Conservation (phyloP, 2,329 filamentous ascomycete genomes). For the Aspergillus piperis region DNA sequence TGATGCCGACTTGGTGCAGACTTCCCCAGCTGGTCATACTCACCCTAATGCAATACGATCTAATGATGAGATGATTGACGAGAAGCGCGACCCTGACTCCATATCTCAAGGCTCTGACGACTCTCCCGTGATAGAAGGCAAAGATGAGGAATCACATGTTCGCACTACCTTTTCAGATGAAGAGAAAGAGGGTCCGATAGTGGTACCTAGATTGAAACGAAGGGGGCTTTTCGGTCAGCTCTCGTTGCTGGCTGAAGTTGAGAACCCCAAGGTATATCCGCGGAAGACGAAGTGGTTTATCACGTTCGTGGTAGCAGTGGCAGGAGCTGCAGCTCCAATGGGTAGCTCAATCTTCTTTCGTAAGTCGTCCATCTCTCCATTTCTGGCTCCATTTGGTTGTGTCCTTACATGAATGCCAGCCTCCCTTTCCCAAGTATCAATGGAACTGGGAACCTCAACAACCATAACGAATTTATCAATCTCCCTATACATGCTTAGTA, state of each 20-base stretch:
- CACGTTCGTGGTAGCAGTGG: conserved; percentile 74
- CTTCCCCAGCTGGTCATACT: background rate
- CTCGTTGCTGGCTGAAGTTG: conserved; percentile 75
- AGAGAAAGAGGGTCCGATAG: conserved; percentile 41
- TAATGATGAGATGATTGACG: background rate
- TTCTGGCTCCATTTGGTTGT: background rate
- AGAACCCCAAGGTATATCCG: conserved; percentile 72
- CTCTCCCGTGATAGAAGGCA: conserved; percentile 18
- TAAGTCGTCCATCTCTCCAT: conserved; percentile 45
- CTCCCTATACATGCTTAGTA: conserved; percentile 77
- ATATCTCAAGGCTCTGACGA: conserved; percentile 15
- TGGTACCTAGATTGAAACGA: conserved; percentile 57
- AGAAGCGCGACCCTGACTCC: conserved; percentile 17
- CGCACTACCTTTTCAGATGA: conserved; percentile 18
- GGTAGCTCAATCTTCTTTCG: conserved; percentile 83
- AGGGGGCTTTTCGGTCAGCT: conserved; percentile 73
- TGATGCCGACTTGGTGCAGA: background rate
- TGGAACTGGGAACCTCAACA: conserved; percentile 61
- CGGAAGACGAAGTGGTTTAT: conserved; percentile 80
- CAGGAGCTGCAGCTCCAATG: conserved; percentile 76
- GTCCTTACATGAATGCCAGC: conserved; percentile 50
- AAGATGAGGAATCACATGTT: conserved; percentile 24
- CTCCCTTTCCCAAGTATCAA: conserved; percentile 64
- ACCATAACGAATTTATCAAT: conserved; percentile 75
- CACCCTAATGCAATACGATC: background rate